phyloP scores from a whole-genome alignment of 2,329 filamentous ascomycete species.

The Colletotrichum sp. region DNA sequence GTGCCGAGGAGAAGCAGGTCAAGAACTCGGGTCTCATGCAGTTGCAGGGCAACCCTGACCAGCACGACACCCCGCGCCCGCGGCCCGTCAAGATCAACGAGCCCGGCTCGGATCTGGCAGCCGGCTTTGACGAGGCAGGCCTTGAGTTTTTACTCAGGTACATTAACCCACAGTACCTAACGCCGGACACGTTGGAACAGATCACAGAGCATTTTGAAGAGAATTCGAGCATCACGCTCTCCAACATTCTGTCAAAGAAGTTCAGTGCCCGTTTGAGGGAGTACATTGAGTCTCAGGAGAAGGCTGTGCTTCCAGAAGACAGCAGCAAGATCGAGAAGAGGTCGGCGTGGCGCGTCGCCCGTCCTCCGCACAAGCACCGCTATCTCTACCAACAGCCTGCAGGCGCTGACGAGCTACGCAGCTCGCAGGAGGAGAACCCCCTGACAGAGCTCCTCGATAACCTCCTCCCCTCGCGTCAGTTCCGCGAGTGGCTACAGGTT shows the following conservation, averaged over 20 bases:
- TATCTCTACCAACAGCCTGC: constrained; percentile 79
- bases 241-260: constrained; percentile 77
- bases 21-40: constrained; percentile 92
- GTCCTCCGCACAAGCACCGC: constrained; percentile 93
- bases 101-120: constrained; percentile 52
- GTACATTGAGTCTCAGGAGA: constrained; percentile 73
- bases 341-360: constrained; percentile 75
- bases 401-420: constrained; percentile 38
- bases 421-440: constrained; percentile 54
- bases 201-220: constrained; percentile 81
- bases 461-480: constrained; percentile 83
- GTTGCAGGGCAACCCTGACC: constrained; percentile 87
- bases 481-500: constrained; percentile 87
- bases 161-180: constrained; percentile 88
- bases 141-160: constrained; percentile 91
- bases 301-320: constrained; percentile 45
- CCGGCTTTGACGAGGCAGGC: constrained; percentile 73
- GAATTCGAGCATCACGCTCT: constrained; percentile 82
- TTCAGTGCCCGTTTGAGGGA: constrained; percentile 75
- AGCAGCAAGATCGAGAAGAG: constrained; percentile 63
- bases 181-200: constrained; percentile 87
- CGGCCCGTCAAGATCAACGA: constrained; percentile 55
- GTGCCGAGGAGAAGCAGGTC: constrained; percentile 86
- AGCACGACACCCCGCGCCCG: constrained; percentile 81
- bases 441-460: constrained; percentile 81